Percentiles rank a stretch among this genome's conserved stretches.
Evolutionary conservation across 2,329 filamentous ascomycete species (phyloP).

Genomic region (Fusarium succisae): DNA sequence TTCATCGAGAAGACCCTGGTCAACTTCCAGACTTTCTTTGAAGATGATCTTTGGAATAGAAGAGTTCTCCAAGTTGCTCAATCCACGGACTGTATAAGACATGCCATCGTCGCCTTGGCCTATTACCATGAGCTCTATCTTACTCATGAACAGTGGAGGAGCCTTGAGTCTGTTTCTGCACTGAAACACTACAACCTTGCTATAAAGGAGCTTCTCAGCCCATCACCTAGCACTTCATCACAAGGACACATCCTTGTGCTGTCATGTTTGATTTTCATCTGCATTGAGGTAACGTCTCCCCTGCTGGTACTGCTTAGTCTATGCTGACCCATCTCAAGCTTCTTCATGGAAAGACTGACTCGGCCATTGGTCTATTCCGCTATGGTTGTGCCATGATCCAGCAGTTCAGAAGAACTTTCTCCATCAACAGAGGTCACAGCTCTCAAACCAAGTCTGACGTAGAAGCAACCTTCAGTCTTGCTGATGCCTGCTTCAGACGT

Average conservation of each 20-base stretch:
- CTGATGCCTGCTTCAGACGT: conserved; percentile 5
- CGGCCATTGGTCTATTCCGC: conserved; percentile 18
- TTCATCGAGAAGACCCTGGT: conserved; percentile 22
- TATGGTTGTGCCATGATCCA: conserved; percentile 30
- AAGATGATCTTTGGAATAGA: conserved; percentile 15
- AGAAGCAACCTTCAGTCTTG: not conserved
- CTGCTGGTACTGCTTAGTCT: fast-evolving
- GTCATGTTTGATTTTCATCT: conserved; percentile 27
- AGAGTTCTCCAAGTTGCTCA: conserved; percentile 14
- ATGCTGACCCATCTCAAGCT: not conserved
- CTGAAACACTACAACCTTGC: conserved; percentile 25
- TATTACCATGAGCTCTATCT: conserved; percentile 19
- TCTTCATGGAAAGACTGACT: conserved; percentile 24
- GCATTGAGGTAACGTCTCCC: conserved; percentile 2
- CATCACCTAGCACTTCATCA: not conserved
- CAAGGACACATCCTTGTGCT: conserved; percentile 7
- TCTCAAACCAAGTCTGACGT: not conserved
- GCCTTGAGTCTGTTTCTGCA: not conserved
- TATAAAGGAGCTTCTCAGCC: not conserved
- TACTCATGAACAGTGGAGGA: not conserved
- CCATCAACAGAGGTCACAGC: fast-evolving
- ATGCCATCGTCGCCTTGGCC: conserved; percentile 8
- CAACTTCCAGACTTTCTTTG: conserved; percentile 25
- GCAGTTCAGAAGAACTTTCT: not conserved
- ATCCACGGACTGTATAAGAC: not conserved